These are phyloP conservation scores for Naganishia randhawae DNA, from an alignment of 768 basidiomycete species.

Conservation along the genomic window DNA sequence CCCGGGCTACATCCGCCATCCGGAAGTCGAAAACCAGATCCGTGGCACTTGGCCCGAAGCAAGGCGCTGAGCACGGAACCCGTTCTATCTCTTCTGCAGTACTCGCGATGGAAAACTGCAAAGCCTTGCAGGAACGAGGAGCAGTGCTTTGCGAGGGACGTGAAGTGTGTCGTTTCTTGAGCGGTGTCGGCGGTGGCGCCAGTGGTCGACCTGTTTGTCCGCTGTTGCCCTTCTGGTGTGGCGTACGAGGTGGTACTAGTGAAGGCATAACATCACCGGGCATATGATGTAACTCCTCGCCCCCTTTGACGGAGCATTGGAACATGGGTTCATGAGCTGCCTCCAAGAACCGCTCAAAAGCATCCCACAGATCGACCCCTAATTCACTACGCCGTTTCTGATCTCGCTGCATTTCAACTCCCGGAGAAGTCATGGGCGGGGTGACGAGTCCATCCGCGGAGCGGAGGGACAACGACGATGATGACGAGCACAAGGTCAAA, in stretches of 20 bases:
- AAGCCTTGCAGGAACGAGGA: background rate
- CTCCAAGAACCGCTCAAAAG: background rate
- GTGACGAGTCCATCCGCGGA: background rate
- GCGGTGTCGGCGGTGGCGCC: background rate
- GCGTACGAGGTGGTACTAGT: background rate
- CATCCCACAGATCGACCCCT: background rate
- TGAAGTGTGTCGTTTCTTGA: background rate
- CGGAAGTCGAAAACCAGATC: background rate
- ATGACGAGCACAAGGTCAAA: background rate
- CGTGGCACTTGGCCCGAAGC: background rate
- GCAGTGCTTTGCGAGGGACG: background rate
- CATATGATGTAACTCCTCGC: background rate
- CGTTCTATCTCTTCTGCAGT: background rate
- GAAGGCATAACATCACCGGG: background rate
- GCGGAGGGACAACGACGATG: background rate
- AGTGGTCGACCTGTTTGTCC: background rate
- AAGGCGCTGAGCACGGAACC: background rate
- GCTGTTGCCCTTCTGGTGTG: background rate
- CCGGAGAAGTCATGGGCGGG: background rate
- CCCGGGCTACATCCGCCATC: background rate
- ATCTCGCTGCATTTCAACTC: background rate
- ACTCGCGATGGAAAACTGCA: background rate
- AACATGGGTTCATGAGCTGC: background rate
- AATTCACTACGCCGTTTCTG: background rate
- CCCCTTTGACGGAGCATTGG: background rate